These are phyloP conservation scores for Phytophthora colocasiae DNA, from an alignment of 352 stramenopile genomes.

Conservation along the genomic window DNA sequence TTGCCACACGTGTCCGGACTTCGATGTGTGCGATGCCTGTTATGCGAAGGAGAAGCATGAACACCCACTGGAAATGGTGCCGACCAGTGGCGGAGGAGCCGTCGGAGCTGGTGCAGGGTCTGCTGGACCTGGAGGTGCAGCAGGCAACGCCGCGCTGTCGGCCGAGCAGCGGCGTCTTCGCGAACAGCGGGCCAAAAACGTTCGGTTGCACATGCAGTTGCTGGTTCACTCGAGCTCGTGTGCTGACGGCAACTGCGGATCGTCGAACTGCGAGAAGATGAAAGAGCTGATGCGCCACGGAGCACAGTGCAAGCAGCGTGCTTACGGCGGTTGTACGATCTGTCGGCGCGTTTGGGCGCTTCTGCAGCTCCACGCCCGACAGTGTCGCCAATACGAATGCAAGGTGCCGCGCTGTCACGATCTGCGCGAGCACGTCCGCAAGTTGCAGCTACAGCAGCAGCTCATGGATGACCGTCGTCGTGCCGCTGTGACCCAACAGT, in stretches of 20 bases:
- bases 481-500: conserved; percentile 87
- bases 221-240: conserved; percentile 97
- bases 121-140: conserved; percentile 28
- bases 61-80: conserved; percentile 84
- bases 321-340: conserved; percentile 94
- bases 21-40: conserved; percentile 90
- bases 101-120: conserved; percentile 12
- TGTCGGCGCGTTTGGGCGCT: conserved; percentile 98
- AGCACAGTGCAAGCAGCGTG: conserved; percentile 92
- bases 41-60: conserved; percentile 87
- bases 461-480: conserved; percentile 97
- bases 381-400: conserved; percentile 95
- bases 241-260: conserved; percentile 92
- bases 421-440: conserved; percentile 94
- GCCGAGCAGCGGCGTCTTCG: conserved; percentile 73
- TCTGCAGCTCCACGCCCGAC: conserved; percentile 96
- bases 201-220: conserved; percentile 98
- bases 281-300: conserved; percentile 98
- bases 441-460: conserved; percentile 97
- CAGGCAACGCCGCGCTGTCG: conserved; percentile 44
- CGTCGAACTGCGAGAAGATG: conserved; percentile 99
- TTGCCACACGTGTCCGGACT: conserved; percentile 89
- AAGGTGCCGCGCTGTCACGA: conserved; percentile 97
- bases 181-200: conserved; percentile 93
- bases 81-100: conserved; percentile 54